Percentiles rank a stretch among this genome's conserved stretches.
phyloP scores from a whole-genome alignment of 345 rosid species.

The Streptanthus diversifolius region DNA sequence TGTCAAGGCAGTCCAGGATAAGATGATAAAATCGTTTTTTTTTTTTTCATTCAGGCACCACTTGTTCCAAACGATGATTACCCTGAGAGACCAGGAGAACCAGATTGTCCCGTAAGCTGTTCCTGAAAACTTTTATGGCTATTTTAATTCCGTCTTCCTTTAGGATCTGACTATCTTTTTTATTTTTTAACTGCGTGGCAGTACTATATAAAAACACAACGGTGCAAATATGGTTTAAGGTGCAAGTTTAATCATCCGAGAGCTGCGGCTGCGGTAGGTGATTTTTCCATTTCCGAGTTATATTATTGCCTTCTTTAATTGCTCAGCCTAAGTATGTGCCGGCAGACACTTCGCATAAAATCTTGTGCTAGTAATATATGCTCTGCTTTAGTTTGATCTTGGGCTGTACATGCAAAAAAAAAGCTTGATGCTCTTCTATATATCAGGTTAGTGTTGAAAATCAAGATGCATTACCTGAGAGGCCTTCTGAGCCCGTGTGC shows the following conservation, averaged over 20 bases:
- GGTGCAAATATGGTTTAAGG: constrained; percentile 80
- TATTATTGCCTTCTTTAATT: neutral
- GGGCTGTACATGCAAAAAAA: constrained; percentile 9
- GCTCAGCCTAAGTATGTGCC: neutral
- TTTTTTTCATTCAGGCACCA: constrained; percentile 56
- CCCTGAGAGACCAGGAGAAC: constrained; percentile 84
- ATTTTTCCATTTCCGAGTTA: constrained; percentile 8
- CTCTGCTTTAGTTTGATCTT: neutral
- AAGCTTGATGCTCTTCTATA: constrained; percentile 19
- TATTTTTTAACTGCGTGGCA: constrained; percentile 36
- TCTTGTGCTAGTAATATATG: constrained; percentile 10
- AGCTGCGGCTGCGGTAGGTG: constrained; percentile 46
- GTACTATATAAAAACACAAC: constrained; percentile 89
- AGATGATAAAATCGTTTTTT: neutral
- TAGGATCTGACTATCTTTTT: constrained; percentile 21
- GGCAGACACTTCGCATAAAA: neutral
- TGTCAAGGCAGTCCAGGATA: constrained; percentile 21
- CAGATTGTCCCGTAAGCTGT: constrained; percentile 89
- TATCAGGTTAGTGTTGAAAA: constrained; percentile 56
- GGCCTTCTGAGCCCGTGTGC: constrained; percentile 80
- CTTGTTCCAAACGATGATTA: constrained; percentile 48
- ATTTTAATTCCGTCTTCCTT: constrained; percentile 8
- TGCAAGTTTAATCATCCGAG: constrained; percentile 97
- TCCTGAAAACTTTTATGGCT: constrained; percentile 1
- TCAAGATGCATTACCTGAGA: constrained; percentile 59